Evolutionary conservation across 2,329 filamentous ascomycete genomes (phyloP), one percentile per base, ranked within the genome.

Genomic region (Balansia obtecta): DNA sequence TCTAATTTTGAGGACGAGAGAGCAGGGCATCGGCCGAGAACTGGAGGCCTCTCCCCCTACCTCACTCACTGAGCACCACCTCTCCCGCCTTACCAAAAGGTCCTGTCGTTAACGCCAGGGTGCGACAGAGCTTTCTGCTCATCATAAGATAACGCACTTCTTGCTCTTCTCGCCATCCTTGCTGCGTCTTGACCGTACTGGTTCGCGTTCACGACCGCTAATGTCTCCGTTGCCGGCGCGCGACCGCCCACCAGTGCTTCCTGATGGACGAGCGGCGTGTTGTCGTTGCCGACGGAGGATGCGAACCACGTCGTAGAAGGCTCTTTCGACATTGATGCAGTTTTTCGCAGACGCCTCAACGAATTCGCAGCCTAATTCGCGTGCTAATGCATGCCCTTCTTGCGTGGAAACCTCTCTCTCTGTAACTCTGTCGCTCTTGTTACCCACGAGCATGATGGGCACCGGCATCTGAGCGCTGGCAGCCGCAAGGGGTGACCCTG

Each of bases 321-420:
- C 91, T 75, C 95, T 97, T 68, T 95, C 93, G 49, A 96, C 91
- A 62, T 97, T 96, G 74, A 96, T 89, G 71, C 90, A 95, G 66
- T 95, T 96, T 73, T 96, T 96, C 37, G 91, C 91, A 7, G 90
- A 96, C 2, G 91, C 90, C 68, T 97, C 91, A 59, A 96, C 89
- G 61, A 97, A 97, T 60, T 96, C 90, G 70, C 93, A 97, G 55
- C 88, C 88, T 39, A 98, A 74, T 62, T 96, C 88, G 61, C 90
- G 86, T 50, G 93, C 91, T 39, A 97, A 73, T 48, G 90, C 89
- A 58, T 88, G 86, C 15, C 93, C 93, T 71, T 98, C 93, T 68
- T 97, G 93, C 47, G 90, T 95, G 2, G 90, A 96, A 3, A 97
- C 93, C 63, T 96, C 91, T 57, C 93, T 82, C 71, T 97, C 93